Evolutionary conservation across 805 yeast species (phyloP).

Genomic region (Teunomyces cretensis): DNA sequence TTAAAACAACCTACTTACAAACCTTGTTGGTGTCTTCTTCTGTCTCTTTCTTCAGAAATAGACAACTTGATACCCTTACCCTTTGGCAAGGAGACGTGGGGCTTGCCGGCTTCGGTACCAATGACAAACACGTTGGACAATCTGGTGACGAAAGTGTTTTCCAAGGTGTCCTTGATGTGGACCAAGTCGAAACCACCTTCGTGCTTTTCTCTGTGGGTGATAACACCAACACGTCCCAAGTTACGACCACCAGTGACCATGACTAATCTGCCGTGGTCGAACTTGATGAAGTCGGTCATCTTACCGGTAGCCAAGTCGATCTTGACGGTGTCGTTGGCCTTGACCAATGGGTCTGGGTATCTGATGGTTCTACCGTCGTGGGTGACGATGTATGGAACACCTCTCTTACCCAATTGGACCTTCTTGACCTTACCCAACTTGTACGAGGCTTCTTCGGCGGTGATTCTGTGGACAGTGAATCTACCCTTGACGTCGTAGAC

Average conservation of each 20-base stretch:
- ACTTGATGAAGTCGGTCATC: slow-evolving; percentile 83
- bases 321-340: slow-evolving; percentile 97
- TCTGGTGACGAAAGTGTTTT: slow-evolving; percentile 95
- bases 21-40: slow-evolving; percentile 77
- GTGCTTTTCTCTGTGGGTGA: slow-evolving; percentile 94
- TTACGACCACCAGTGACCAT: slow-evolving; percentile 98
- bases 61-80: slow-evolving; percentile 98
- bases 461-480: slow-evolving; percentile 99
- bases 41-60: slow-evolving; percentile 97
- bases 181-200: slow-evolving; percentile 98
- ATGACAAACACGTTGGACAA: slow-evolving; percentile 88
- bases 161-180: slow-evolving; percentile 93
- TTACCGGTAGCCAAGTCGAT: slow-evolving; percentile 95
- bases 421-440: slow-evolving; percentile 97
- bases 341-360: slow-evolving; percentile 98
- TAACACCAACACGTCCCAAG: slow-evolving; percentile 97
- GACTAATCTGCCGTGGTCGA: slow-evolving; percentile 85
- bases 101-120: slow-evolving; percentile 89
- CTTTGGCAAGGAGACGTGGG: slow-evolving; percentile 94
- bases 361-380: slow-evolving; percentile 99
- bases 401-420: slow-evolving; percentile 97
- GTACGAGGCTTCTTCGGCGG: slow-evolving; percentile 98
- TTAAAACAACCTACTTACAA: neutral
- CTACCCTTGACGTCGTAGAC: slow-evolving; percentile 98
- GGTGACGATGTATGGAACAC: slow-evolving; percentile 97